phyloP scores from a whole-genome alignment of 768 basidiomycete species.

The Lactarius evosmus region DNA sequence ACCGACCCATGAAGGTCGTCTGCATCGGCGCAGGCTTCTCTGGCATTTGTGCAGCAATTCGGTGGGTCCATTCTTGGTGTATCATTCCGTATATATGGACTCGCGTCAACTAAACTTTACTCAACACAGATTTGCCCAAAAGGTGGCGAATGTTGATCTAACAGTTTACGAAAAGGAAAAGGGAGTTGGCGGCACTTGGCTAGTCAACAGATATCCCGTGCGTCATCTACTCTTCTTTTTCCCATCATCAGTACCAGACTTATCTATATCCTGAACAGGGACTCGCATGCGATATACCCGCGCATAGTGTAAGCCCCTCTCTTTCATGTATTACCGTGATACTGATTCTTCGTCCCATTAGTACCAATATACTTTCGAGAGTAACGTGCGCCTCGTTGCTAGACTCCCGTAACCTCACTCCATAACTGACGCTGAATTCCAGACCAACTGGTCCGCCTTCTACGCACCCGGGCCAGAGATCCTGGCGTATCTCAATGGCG shows the following conservation, averaged over 20 bases:
- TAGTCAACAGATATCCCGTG: slow-evolving; percentile 37
- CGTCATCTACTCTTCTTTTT: too few relatives aligned
- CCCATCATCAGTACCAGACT: too few relatives aligned
- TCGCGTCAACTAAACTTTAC: too few relatives aligned
- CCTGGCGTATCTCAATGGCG: slow-evolving; percentile 50
- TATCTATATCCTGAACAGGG: slow-evolving; percentile 6
- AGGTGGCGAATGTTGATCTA: slow-evolving; percentile 50
- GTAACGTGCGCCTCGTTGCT: slow-evolving; percentile 18
- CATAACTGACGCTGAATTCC: slow-evolving; percentile 27
- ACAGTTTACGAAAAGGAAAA: slow-evolving; percentile 57
- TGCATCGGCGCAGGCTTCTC: slow-evolving; percentile 59
- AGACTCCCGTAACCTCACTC: neutral
- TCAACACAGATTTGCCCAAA: slow-evolving; percentile 46
- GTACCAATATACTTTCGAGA: slow-evolving; percentile 24
- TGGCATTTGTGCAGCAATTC: slow-evolving; percentile 56
- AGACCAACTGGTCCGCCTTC: too few relatives aligned
- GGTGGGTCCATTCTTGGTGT: slow-evolving; percentile 33
- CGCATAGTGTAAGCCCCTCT: slow-evolving; percentile 12
- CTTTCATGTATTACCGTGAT: neutral
- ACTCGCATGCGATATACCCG: slow-evolving; percentile 23
- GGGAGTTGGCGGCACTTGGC: slow-evolving; percentile 65
- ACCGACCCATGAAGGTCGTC: slow-evolving; percentile 52
- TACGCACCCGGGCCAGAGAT: slow-evolving; percentile 42
- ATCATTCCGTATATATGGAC: neutral
- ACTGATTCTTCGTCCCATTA: neutral